These are phyloP conservation scores for Colletotrichum truncatum DNA, from an alignment of 2,329 filamentous ascomycete genomes.

Conservation along the genomic window DNA sequence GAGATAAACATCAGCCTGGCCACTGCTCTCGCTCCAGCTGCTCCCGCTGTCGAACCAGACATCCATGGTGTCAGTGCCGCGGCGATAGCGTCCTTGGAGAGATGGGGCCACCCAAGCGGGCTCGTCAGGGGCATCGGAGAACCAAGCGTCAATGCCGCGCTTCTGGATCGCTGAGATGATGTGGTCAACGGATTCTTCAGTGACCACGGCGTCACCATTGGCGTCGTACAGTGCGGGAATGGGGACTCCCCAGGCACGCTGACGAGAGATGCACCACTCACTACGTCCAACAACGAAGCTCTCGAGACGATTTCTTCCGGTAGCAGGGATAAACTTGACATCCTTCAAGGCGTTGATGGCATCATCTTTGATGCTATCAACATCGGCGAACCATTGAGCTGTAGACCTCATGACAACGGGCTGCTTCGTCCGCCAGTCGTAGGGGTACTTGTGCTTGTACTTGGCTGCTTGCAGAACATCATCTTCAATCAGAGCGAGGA, in stretches of 20 bases:
- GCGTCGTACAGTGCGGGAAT: conserved; percentile 89
- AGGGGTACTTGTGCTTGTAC: conserved; percentile 92
- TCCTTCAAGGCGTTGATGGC: conserved; percentile 75
- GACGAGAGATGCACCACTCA: conserved; percentile 98
- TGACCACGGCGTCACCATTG: conserved; percentile 80
- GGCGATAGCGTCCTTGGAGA: conserved; percentile 69
- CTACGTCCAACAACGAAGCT: conserved; percentile 88
- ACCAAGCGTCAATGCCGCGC: conserved; percentile 92
- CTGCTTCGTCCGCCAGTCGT: conserved; percentile 96
- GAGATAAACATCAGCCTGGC: conserved; percentile 84
- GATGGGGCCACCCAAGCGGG: conserved; percentile 77
- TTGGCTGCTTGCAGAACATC: conserved; percentile 75
- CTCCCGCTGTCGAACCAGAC: conserved; percentile 99
- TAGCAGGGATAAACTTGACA: conserved; percentile 82
- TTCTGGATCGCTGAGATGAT: conserved; percentile 82
- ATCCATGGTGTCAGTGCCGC: conserved; percentile 96
- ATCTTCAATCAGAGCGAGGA: conserved; percentile 74
- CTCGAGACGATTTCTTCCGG: conserved; percentile 77
- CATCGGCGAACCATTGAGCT: conserved; percentile 97
- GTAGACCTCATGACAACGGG: conserved; percentile 93
- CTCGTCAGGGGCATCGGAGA: conserved; percentile 82
- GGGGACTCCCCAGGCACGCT: conserved; percentile 95
- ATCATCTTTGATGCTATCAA: conserved; percentile 80
- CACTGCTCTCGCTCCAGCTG: conserved; percentile 76
- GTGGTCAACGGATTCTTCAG: conserved; percentile 80